Percentiles rank a stretch among this genome's conserved stretches.
These are phyloP conservation scores for Dendrocalamus sinicus DNA, from an alignment of 176 grass and related monocot species.

Conservation along the genomic window DNA sequence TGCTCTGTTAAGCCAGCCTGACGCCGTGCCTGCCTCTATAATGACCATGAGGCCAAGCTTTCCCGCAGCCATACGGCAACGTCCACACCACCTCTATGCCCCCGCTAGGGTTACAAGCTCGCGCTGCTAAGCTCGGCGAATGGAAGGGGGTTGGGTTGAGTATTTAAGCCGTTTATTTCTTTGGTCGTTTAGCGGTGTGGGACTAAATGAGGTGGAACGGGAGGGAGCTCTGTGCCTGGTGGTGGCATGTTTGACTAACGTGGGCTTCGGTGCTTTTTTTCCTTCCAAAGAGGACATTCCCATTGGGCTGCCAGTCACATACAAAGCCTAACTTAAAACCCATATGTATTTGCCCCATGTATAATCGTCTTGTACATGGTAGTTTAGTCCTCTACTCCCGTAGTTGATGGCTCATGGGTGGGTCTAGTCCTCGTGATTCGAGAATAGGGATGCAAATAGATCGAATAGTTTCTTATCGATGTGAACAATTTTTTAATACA, in stretches of 20 bases:
- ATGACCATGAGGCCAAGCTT: background rate
- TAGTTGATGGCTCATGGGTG: too few species aligned
- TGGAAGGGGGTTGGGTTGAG: rapidly evolving
- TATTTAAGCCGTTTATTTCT: background rate
- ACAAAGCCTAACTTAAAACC: background rate
- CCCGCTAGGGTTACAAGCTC: slow-evolving; percentile 45
- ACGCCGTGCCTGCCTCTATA: too few species aligned
- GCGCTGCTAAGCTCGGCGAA: slow-evolving; percentile 17
- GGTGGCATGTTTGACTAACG: background rate
- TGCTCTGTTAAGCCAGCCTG: too few species aligned
- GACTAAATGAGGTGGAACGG: slow-evolving; percentile 8
- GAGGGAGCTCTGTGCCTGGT: background rate
- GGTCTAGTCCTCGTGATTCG: too few species aligned
- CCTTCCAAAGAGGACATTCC: background rate
- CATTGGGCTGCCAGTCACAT: background rate
- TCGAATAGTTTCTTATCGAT: too few species aligned
- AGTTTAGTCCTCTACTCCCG: too few species aligned
- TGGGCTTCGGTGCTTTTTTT: background rate
- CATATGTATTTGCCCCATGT: background rate
- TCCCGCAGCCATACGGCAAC: background rate
- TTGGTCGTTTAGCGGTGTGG: background rate
- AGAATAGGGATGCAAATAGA: too few species aligned
- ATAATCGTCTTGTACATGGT: too few species aligned
- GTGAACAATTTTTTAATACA: too few species aligned
- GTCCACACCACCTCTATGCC: slow-evolving; percentile 20